Evolutionary conservation across 2,329 filamentous ascomycete genomes (phyloP), one percentile per base, ranked within the genome.

Genomic region (Botrytis medusae): DNA sequence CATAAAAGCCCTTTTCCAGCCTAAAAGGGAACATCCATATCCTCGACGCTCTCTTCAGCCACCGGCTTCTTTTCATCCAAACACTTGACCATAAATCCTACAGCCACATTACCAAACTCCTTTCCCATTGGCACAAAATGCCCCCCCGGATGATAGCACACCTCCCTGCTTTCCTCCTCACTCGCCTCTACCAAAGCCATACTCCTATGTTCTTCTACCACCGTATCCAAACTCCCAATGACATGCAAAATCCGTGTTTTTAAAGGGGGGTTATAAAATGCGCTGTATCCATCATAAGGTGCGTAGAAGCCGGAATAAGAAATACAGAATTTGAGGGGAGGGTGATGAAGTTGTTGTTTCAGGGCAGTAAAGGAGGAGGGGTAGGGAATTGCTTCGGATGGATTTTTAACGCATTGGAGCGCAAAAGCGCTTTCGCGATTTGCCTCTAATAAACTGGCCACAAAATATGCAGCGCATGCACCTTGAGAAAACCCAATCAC

Each of bases 71-170:
- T 79, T 44, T 74, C 76, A 12, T 68, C 61, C 69, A 76, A 77
- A 68, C 74, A 75, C 75, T 87, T 86, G 77, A 84, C 86, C 65
- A 96, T 89, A 80, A 95, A 97, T 0, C 87, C 89, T 7, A 92
- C 90, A 76, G 97, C 83, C 46, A 91, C 91, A 85, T 91, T 91
- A 32, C 91, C 89, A 87, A 92, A 96, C 77, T 94, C 92, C 84
- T 92, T 93, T 77, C 91, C 89, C 74, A 94, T 90, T 0, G 95
- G 95, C 79, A 98, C 88, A 79, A 97, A 94, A 82, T 98, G 95
- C 0, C 95, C 95, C 12, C 95, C 95, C 1, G 95, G 95, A 82
- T 82, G 81, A 60, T 97, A 94, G 78, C 92, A 87, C 78, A 89
- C 80, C 76, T 89, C 85, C 46, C 72, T 74, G 22, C 46, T 76